Conservation (phyloP, 2,329 filamentous ascomycete genomes). For the Fusarium buharicum region DNA sequence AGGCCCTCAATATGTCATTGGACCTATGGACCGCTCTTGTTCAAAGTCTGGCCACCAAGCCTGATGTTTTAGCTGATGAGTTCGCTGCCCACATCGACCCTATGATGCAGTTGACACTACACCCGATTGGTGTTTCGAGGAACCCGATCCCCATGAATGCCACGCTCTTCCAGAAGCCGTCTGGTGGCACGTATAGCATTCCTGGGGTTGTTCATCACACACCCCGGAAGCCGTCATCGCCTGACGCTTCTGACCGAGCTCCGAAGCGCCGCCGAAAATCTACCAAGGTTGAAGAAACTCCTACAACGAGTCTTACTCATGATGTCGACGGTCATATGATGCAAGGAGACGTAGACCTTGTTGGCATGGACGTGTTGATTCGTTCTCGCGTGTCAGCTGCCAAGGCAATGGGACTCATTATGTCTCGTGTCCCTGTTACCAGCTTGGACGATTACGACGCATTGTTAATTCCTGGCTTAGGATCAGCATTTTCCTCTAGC, state of each 20-base stretch:
- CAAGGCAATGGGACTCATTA: constrained; percentile 84
- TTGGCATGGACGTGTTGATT: constrained; percentile 88
- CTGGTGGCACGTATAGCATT: constrained; percentile 80
- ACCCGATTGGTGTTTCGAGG: constrained; percentile 90
- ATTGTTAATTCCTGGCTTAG: constrained; percentile 72
- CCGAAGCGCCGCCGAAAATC: constrained; percentile 84
- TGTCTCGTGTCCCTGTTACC: constrained; percentile 77
- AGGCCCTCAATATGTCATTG: constrained; percentile 82
- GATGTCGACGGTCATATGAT: constrained; percentile 99
- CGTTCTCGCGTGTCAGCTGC: constrained; percentile 90
- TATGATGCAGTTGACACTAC: constrained; percentile 85
- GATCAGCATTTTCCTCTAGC: constrained; percentile 82
- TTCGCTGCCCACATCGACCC: constrained; percentile 80
- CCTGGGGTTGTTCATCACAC: constrained; percentile 57
- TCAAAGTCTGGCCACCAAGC: constrained; percentile 71
- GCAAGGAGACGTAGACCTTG: constrained; percentile 93
- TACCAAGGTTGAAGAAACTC: constrained; percentile 79
- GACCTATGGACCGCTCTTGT: constrained; percentile 88
- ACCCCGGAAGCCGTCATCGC: constrained; percentile 61
- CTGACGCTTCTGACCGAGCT: constrained; percentile 68
- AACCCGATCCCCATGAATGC: constrained; percentile 94
- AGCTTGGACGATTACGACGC: constrained; percentile 72
- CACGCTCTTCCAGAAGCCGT: constrained; percentile 90
- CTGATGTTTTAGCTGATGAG: constrained; percentile 74
- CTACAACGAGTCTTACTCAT: constrained; percentile 75